These are phyloP conservation scores for Stropharia rugosoannulata DNA, from an alignment of 768 basidiomycete species.

Conservation along the genomic window DNA sequence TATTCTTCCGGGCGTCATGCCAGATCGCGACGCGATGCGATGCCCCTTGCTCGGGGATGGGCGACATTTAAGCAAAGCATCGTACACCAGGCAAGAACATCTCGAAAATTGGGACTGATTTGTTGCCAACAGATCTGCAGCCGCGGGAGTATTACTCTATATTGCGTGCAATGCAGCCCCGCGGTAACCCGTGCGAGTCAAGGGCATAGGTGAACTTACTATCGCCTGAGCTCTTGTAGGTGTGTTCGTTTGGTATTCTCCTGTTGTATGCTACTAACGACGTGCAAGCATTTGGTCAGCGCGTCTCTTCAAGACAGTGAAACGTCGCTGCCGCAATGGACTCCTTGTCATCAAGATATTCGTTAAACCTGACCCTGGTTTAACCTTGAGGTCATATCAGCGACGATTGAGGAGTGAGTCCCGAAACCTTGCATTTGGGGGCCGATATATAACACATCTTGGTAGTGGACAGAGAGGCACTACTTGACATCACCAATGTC, in stretches of 20 bases:
- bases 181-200: too few relatives aligned
- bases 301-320: conserved; percentile 79
- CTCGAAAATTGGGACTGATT: too few relatives aligned
- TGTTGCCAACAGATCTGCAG: too few relatives aligned
- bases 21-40: too few relatives aligned
- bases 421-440: not conserved
- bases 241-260: conserved; percentile 28
- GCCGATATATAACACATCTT: conserved; percentile 5
- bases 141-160: too few relatives aligned
- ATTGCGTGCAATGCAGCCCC: too few relatives aligned
- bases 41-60: too few relatives aligned
- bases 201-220: too few relatives aligned
- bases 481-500: conserved; percentile 84
- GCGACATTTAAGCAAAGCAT: too few relatives aligned
- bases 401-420: conserved; percentile 72
- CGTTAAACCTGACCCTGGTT: conserved; percentile 87
- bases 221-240: too few relatives aligned
- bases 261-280: not conserved
- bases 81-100: too few relatives aligned
- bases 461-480: conserved; percentile 80
- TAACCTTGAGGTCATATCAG: conserved; percentile 74
- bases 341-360: conserved; percentile 92
- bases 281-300: conserved; percentile 60
- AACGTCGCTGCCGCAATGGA: conserved; percentile 81
- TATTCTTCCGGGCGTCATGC: too few relatives aligned